Base-by-base conservation (phyloP, 1,139 yeast genomes). In the Pichia sorboxylosa region DNA sequence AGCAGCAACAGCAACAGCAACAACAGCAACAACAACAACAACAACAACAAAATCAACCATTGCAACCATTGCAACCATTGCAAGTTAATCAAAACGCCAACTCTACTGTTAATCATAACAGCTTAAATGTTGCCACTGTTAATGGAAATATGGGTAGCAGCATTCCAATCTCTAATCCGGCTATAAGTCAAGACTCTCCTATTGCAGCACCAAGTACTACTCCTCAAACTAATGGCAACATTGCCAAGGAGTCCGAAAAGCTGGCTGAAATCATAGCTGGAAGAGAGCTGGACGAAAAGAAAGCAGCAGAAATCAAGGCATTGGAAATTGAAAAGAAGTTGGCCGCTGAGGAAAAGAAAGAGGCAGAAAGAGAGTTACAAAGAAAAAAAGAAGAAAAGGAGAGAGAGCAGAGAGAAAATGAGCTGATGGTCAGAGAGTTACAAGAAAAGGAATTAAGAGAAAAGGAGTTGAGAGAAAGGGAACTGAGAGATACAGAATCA, bases 1-100 rank as follows among this genome's bases (percentile, higher is more conserved):
- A 45, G 27, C 54, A 46, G 28, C 51, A 47, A 27, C 53, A 48
- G 26, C 54, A 48, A 24, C 52, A 46, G 21, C 52, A 46, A 30
- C 50, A 41, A 19, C 52, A 47, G 17, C 51, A 43, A 28, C 56
- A 43, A 22, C 35, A 31, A 33, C 36, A 17, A 24, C 39, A 19
- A 30, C 24, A 25, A 20, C 38, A 29, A 21, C 34, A 28, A 22
- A 11, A 8, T 19, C 11, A 8, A 19, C 22, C 22, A 19, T 11
- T 8, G 10, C 22, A 19, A 19, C 22, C 11, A 19, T 19, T 19
- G 10, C 22, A 19, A 19, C 22, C 11, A 19, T 8, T 19, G 22
- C 22, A 19, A 19, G 11, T 19, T 8, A n/a, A n/a, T n/a, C n/a
- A n/a, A n/a, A n/a, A n/a, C n/a, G n/a, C n/a, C n/a, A n/a, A n/a